phyloP scores from a whole-genome alignment of 2,329 filamentous ascomycete genomes.

The Pseudogymnoascus sp. region DNA sequence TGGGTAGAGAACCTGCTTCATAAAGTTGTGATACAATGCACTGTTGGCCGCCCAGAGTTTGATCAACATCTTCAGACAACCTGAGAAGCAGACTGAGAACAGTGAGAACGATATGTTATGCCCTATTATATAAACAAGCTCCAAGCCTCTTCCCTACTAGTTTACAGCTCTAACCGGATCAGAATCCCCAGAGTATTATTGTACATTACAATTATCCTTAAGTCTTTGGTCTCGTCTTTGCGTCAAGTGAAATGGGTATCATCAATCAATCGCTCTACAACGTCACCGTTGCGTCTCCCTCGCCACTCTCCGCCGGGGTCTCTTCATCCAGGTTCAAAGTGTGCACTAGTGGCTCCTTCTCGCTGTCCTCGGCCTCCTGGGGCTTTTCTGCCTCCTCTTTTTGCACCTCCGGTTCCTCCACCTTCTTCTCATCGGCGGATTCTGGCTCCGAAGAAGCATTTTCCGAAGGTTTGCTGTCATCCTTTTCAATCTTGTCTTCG shows the following conservation, averaged over 20 bases:
- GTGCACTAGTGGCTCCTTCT: slow-evolving; percentile 7
- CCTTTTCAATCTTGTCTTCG: slow-evolving; percentile 11
- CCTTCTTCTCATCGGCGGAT: slow-evolving; percentile 12
- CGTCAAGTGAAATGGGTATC: slow-evolving; percentile 8
- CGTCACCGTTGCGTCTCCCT: not conserved
- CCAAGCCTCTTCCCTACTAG: not conserved
- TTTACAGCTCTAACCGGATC: slow-evolving; percentile 6
- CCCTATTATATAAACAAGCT: slow-evolving; percentile 6
- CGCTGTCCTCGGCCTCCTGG: slow-evolving; percentile 22
- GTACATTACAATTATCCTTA: slow-evolving; percentile 9
- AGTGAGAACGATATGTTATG: slow-evolving; percentile 1
- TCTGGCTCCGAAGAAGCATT: slow-evolving; percentile 11
- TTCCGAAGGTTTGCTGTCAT: slow-evolving; percentile 11
- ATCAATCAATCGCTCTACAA: slow-evolving; percentile 8
- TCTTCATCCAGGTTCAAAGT: slow-evolving; percentile 6
- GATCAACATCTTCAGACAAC: slow-evolving; percentile 1
- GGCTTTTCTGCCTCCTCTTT: slow-evolving; percentile 17
- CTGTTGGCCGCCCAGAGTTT: not conserved
- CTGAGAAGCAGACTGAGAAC: not conserved
- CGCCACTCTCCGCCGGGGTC: not conserved
- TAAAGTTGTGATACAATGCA: not conserved
- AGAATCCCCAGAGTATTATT: slow-evolving; percentile 8
- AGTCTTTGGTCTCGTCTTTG: slow-evolving; percentile 8
- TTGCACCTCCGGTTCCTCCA: slow-evolving; percentile 17
- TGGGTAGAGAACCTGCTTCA: not conserved